Evolutionary conservation across 257 asterid species (phyloP).

Genomic region (Marsdenia floribunda): DNA sequence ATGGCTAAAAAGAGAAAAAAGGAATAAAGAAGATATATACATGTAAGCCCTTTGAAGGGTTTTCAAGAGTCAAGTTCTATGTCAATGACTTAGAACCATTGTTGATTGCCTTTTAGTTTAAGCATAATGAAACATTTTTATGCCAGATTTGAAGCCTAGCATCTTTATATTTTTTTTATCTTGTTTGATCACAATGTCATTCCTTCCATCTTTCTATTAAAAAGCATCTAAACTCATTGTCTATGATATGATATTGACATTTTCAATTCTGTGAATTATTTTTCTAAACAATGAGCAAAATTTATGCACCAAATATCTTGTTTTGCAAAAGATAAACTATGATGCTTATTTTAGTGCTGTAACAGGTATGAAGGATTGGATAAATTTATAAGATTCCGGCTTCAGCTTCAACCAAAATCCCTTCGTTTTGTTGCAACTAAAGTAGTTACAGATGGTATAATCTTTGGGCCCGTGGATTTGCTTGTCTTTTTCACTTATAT

Average conservation of each 20-base stretch:
- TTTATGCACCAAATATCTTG: background rate
- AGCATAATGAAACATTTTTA: background rate
- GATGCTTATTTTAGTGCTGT: constrained; percentile 1
- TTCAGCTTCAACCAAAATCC: constrained; percentile 61
- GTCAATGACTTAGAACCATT: no score
- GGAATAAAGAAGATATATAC: background rate
- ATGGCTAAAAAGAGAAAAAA: background rate
- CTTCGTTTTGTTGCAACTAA: constrained; percentile 63
- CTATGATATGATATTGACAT: background rate
- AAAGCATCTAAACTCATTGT: no score
- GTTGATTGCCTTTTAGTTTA: background rate
- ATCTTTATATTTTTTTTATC: background rate
- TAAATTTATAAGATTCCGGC: constrained; percentile 49
- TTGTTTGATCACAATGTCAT: background rate
- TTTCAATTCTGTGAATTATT: background rate
- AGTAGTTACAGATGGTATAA: constrained; percentile 72
- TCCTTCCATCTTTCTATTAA: background rate
- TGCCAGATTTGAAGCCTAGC: background rate
- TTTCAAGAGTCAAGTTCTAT: background rate
- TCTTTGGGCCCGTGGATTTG: constrained; percentile 75
- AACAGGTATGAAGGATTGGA: constrained; percentile 76
- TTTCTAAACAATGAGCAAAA: background rate
- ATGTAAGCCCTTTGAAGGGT: background rate
- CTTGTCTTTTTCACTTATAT: constrained; percentile 73
- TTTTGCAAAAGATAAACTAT: background rate